phyloP scores from a whole-genome alignment of 768 basidiomycete genomes.

The Tulasnella sp. region DNA sequence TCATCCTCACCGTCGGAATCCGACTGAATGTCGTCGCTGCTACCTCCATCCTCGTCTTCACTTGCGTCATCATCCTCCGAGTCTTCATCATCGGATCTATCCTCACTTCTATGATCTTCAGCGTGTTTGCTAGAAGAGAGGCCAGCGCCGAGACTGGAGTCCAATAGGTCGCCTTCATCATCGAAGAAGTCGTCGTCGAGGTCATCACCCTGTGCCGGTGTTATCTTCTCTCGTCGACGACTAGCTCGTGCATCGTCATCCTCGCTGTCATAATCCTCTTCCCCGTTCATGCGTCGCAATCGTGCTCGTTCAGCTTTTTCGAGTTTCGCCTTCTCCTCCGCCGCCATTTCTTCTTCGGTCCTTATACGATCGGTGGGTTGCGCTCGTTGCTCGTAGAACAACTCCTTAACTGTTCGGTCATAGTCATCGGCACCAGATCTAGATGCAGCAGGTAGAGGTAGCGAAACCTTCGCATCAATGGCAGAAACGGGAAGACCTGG shows the following conservation, averaged over 20 bases:
- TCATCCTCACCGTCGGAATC: conserved; percentile 4
- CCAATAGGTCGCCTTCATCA: conserved; percentile 29
- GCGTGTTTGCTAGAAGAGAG: not conserved
- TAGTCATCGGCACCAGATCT: conserved; percentile 50
- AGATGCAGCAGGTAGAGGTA: too few relatives aligned
- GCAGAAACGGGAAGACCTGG: conserved; percentile 16
- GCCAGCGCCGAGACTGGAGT: conserved; percentile 21
- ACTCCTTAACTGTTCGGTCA: conserved; percentile 82
- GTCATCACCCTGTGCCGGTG: conserved; percentile 25
- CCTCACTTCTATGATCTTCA: conserved; percentile 24
- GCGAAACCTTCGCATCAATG: too few relatives aligned
- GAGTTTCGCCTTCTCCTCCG: conserved; percentile 76
- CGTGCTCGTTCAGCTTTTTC: conserved; percentile 77
- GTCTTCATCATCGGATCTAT: conserved; percentile 33
- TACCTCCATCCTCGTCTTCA: conserved; percentile 26
- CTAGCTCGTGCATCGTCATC: conserved; percentile 38
- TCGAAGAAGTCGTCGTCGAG: conserved; percentile 28
- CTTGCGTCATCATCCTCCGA: conserved; percentile 30
- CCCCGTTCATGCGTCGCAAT: conserved; percentile 73
- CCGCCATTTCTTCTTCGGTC: conserved; percentile 87
- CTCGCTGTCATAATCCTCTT: conserved; percentile 51
- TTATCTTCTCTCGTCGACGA: conserved; percentile 26
- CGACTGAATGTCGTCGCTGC: not conserved
- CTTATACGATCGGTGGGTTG: conserved; percentile 92
- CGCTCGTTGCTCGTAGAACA: conserved; percentile 87